Percentiles rank a stretch among this genome's conserved stretches.
phyloP scores from a whole-genome alignment of 805 yeast genomes.

The Blastobotrys chiropterorum region DNA sequence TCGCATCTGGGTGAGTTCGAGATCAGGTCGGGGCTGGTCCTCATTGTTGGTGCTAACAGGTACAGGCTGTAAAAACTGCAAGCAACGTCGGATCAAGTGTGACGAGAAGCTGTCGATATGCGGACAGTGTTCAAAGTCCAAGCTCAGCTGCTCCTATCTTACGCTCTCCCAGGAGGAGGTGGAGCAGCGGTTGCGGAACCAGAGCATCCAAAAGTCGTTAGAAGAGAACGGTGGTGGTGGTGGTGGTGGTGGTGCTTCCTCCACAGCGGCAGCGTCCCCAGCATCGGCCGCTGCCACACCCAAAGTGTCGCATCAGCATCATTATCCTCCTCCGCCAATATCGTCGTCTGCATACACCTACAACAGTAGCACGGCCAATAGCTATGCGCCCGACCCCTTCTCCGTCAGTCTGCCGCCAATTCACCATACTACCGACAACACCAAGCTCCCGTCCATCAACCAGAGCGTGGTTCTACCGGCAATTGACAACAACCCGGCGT shows the following conservation, averaged over 20 bases:
- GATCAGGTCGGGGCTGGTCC: no score
- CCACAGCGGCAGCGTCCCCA: no score
- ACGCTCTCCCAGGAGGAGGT: slow-evolving; percentile 41
- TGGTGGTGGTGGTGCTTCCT: neutral
- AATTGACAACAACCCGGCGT: neutral
- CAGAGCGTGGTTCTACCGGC: slow-evolving; percentile 6
- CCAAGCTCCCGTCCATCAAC: slow-evolving; percentile 5
- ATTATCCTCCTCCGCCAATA: neutral
- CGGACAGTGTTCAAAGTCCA: slow-evolving; percentile 45
- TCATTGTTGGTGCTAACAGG: no score
- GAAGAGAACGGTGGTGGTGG: neutral
- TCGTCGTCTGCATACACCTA: neutral
- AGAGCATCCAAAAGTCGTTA: neutral
- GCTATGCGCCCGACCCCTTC: neutral
- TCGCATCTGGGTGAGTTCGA: slow-evolving; percentile 40
- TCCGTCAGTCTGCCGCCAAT: neutral
- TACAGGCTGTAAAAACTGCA: slow-evolving; percentile 73
- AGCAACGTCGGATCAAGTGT: slow-evolving; percentile 56
- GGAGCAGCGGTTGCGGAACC: slow-evolving; percentile 27
- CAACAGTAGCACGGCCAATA: slow-evolving; percentile 4
- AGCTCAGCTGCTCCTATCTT: slow-evolving; percentile 44
- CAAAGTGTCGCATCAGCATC: no score
- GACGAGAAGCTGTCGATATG: slow-evolving; percentile 60
- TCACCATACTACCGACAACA: neutral
- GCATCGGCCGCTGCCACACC: no score